Evolutionary conservation across 345 rosid species (phyloP).

Genomic region (Erysimum cheiranthoides): DNA sequence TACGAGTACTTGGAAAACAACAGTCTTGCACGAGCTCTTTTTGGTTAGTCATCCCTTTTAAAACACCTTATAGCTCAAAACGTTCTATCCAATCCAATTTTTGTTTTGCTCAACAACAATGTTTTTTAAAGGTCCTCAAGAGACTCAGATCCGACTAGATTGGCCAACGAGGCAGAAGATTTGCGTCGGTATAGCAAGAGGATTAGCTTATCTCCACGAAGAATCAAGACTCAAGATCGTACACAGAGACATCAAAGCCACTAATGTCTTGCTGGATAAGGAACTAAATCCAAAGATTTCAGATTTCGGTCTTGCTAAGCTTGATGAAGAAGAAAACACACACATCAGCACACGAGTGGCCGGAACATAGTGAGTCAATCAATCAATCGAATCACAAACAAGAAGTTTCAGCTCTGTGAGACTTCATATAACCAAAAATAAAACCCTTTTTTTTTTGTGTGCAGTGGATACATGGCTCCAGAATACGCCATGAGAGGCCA

Average conservation of each 20-base stretch:
- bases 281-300: constrained; percentile 53
- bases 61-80: background rate
- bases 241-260: constrained; percentile 61
- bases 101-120: background rate
- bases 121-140: constrained; percentile 41
- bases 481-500: constrained; percentile 60
- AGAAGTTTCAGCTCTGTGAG: background rate
- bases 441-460: background rate
- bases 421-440: background rate
- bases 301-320: constrained; percentile 59
- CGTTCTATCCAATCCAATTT: background rate
- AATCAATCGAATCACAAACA: background rate
- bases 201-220: constrained; percentile 56
- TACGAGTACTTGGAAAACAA: constrained; percentile 69
- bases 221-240: constrained; percentile 58
- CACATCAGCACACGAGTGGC: constrained; percentile 61
- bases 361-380: constrained; percentile 52
- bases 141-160: constrained; percentile 44
- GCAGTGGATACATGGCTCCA: constrained; percentile 60
- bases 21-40: constrained; percentile 58
- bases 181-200: constrained; percentile 60
- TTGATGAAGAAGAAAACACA: constrained; percentile 56
- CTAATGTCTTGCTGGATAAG: constrained; percentile 55
- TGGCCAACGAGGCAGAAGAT: constrained; percentile 54
- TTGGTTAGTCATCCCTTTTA: constrained; percentile 40